phyloP scores from a whole-genome alignment of 495 filamentous ascomycete genomes.

The Cladorrhinum samala region DNA sequence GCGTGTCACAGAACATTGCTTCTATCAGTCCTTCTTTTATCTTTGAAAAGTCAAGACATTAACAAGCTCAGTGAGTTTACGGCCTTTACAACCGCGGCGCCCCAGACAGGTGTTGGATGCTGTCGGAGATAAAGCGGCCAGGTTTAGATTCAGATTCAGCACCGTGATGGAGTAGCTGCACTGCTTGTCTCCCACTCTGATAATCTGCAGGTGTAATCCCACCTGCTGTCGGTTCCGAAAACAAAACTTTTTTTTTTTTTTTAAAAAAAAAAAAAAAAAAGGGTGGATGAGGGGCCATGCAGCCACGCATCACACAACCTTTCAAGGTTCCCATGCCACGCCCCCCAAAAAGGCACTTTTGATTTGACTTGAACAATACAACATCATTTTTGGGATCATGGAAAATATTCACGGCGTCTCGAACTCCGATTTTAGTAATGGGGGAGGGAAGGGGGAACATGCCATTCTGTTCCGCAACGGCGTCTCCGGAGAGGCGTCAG shows the following conservation, averaged over 20 bases:
- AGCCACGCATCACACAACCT: not conserved
- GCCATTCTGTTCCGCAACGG: no score
- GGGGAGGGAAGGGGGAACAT: no score
- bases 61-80: constrained; percentile 7
- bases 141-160: not conserved
- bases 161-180: not conserved
- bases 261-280: no score
- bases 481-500: no score
- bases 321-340: no score
- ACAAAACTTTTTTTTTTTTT: no score
- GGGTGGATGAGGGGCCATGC: not conserved
- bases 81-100: constrained; percentile 17
- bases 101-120: not conserved
- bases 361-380: no score
- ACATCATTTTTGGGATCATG: no score
- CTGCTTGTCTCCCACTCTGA: constrained; percentile 3
- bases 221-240: not conserved
- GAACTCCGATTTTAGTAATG: no score
- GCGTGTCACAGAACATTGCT: constrained; percentile 12
- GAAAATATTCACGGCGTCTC: no score
- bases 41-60: constrained; percentile 9
- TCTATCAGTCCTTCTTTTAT: not conserved
- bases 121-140: constrained; percentile 4
- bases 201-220: not conserved
- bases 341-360: no score